Evolutionary conservation across 2,329 filamentous ascomycete genomes (phyloP).

Genomic region (Fusarium avenaceum): DNA sequence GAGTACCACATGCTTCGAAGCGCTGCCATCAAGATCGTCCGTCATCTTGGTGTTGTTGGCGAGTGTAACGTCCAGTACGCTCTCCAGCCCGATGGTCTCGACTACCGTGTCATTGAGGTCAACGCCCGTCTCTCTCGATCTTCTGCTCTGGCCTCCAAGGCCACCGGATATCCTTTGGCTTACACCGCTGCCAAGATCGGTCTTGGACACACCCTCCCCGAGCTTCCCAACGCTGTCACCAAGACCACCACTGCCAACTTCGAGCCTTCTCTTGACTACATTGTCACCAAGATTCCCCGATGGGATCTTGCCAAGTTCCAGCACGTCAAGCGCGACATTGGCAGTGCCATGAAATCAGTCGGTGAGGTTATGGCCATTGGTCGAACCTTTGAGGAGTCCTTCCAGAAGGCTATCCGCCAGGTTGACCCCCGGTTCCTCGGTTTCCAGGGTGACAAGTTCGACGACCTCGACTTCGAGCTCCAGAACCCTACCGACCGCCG

Average conservation of each 20-base stretch:
- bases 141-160: constrained; percentile 96
- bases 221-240: constrained; percentile 97
- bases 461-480: constrained; percentile 89
- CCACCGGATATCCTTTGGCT: constrained; percentile 95
- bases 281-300: constrained; percentile 97
- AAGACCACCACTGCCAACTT: constrained; percentile 99
- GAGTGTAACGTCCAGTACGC: constrained; percentile 99
- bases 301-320: constrained; percentile 99
- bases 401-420: constrained; percentile 98
- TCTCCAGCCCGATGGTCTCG: constrained; percentile 93
- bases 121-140: constrained; percentile 98
- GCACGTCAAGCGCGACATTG: constrained; percentile 97
- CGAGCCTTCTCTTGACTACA: constrained; percentile 96
- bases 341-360: constrained; percentile 98
- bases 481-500: constrained; percentile 94
- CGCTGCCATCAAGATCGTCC: constrained; percentile 97
- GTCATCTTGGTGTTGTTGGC: constrained; percentile 95
- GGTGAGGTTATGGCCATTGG: constrained; percentile 99
- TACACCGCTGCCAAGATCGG: constrained; percentile 99
- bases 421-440: constrained; percentile 93
- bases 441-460: constrained; percentile 96
- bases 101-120: constrained; percentile 99
- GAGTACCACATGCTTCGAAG: constrained; percentile 99
- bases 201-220: constrained; percentile 92
- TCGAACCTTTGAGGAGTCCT: constrained; percentile 97